Conservation (phyloP, 306 rosid species). For the Echinosophora koreensis region DNA sequence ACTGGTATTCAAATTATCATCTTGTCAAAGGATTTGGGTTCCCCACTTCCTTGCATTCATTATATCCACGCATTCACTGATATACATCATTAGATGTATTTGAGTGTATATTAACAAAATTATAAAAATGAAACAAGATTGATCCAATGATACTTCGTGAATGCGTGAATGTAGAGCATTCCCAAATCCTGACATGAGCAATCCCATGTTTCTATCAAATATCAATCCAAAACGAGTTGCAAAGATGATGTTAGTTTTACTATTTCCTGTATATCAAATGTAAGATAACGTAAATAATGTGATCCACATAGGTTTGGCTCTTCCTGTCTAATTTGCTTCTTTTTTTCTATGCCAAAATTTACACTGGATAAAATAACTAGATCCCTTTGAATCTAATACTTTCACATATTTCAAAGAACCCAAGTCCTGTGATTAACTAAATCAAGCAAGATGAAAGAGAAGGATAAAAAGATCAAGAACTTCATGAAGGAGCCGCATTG, state of each 20-base stretch:
- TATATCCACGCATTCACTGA: no score
- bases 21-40: no score
- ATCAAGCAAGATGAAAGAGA: slow-evolving; percentile 43
- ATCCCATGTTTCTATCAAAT: slow-evolving; percentile 16
- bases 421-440: slow-evolving; percentile 49
- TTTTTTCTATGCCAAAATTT: slow-evolving; percentile 49
- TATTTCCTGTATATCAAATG: background rate
- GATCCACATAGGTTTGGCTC: slow-evolving; percentile 5
- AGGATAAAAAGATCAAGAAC: slow-evolving; percentile 43
- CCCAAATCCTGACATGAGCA: slow-evolving; percentile 3
- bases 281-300: slow-evolving; percentile 6
- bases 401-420: slow-evolving; percentile 53
- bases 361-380: slow-evolving; percentile 33
- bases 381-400: slow-evolving; percentile 51
- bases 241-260: slow-evolving; percentile 19
- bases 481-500: slow-evolving; percentile 51
- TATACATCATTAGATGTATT: no score
- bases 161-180: no score
- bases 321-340: slow-evolving; percentile 43
- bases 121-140: no score
- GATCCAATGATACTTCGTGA: no score
- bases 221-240: slow-evolving; percentile 2
- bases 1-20: background rate
- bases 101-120: no score
- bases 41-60: no score